Conservation (phyloP, 331 rosid species). For the Acacia concinna region DNA sequence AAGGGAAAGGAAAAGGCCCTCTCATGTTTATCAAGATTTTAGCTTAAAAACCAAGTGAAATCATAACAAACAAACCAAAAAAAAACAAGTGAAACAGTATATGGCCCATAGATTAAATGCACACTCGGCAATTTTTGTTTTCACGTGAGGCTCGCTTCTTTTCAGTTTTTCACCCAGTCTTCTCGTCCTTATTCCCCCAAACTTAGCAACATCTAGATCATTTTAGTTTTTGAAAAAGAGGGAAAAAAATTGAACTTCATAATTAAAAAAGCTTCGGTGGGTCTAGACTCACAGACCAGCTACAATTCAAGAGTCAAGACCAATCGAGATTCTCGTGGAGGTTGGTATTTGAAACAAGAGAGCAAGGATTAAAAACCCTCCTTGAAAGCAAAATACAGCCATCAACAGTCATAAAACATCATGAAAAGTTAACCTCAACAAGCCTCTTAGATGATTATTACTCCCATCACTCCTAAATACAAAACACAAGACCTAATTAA, state of each 20-base stretch:
- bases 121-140: too few relatives aligned
- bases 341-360: neutral
- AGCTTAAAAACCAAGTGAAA: too few relatives aligned
- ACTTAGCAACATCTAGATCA: neutral
- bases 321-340: neutral
- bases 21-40: too few relatives aligned
- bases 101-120: too few relatives aligned
- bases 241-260: neutral
- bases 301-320: neutral
- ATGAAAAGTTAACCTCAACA: neutral
- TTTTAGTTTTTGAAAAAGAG: neutral
- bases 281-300: neutral
- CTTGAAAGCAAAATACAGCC: neutral
- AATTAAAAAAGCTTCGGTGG: neutral
- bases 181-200: neutral
- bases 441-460: too few relatives aligned
- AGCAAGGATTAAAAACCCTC: neutral
- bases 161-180: neutral
- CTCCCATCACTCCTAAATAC: too few relatives aligned
- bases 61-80: too few relatives aligned
- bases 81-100: too few relatives aligned
- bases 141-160: neutral
- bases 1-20: too few relatives aligned
- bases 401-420: neutral
- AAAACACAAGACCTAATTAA: too few relatives aligned